These are phyloP conservation scores for Kwoniella sp. DNA, from an alignment of 768 basidiomycete species.

Conservation along the genomic window DNA sequence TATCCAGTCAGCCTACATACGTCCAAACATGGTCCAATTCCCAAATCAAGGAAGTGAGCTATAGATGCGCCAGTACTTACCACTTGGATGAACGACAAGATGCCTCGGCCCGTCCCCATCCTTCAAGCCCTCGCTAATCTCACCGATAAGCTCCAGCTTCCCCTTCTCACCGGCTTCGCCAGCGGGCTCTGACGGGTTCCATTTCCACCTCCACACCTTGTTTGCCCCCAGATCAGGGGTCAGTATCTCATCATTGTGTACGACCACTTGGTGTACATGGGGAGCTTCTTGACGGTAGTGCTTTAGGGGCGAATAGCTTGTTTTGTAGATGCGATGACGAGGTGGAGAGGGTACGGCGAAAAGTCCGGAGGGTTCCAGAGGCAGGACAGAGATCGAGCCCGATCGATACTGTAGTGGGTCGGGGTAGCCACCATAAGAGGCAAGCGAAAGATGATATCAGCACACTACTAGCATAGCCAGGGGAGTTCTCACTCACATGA, in stretches of 20 bases:
- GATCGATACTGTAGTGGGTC: slow-evolving; percentile 31
- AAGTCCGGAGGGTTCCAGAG: slow-evolving; percentile 19
- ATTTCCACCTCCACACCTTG: slow-evolving; percentile 32
- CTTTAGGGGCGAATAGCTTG: slow-evolving; percentile 12
- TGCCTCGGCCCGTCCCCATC: slow-evolving; percentile 43
- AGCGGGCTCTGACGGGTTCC: not conserved
- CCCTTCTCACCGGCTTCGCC: not conserved
- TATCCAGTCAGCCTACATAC: not conserved
- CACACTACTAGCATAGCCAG: not conserved
- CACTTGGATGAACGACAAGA: slow-evolving; percentile 37
- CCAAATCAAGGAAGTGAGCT: not conserved
- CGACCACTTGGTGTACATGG: slow-evolving; percentile 37
- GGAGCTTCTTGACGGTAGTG: slow-evolving; percentile 36
- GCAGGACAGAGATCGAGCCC: slow-evolving; percentile 27
- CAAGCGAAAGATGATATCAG: not conserved
- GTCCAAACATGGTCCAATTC: no score
- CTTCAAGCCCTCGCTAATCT: slow-evolving; percentile 26
- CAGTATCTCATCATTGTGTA: slow-evolving; percentile 26
- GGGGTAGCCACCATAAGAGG: no score
- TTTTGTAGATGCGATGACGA: slow-evolving; percentile 15
- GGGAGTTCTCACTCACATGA: slow-evolving; percentile 16
- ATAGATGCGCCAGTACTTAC: slow-evolving; percentile 17
- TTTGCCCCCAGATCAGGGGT: slow-evolving; percentile 39
- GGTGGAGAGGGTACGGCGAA: slow-evolving; percentile 11
- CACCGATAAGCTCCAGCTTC: slow-evolving; percentile 11